Evolutionary conservation across 352 stramenopile species (phyloP).

Genomic region (Bremia lactucae): DNA sequence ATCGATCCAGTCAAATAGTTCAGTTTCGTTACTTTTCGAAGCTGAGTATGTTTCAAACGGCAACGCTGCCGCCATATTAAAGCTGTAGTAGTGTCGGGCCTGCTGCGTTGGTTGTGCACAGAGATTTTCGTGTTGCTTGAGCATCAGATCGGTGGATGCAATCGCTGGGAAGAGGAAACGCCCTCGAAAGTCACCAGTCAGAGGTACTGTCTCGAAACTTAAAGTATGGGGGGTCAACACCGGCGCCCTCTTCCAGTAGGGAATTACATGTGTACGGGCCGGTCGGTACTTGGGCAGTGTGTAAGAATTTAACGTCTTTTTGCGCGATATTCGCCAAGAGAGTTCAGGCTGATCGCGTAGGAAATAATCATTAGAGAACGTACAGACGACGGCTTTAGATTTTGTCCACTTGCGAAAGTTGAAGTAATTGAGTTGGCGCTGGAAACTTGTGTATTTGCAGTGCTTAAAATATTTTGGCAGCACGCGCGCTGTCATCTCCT

Average conservation of each 20-base stretch:
- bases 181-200: slow-evolving; percentile 3
- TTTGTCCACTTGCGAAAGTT: slow-evolving; percentile 88
- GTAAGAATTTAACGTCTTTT: slow-evolving; percentile 33
- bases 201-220: slow-evolving; percentile 7
- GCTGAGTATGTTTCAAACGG: slow-evolving; percentile 4
- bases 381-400: slow-evolving; percentile 62
- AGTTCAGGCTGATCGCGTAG: slow-evolving; percentile 54
- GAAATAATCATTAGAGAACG: slow-evolving; percentile 72
- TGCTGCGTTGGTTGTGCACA: slow-evolving; percentile 4
- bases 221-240: slow-evolving; percentile 3
- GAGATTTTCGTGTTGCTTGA: slow-evolving; percentile 26
- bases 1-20: slow-evolving; percentile 44
- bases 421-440: slow-evolving; percentile 92
- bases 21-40: slow-evolving; percentile 5
- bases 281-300: slow-evolving; percentile 6
- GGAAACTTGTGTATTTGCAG: slow-evolving; percentile 89
- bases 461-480: slow-evolving; percentile 93
- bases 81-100: slow-evolving; percentile 9
- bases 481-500: slow-evolving; percentile 70
- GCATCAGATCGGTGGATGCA: slow-evolving; percentile 18
- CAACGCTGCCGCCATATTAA: slow-evolving; percentile 7
- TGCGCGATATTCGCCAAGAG: slow-evolving; percentile 54
- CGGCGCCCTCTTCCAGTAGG: slow-evolving; percentile 14
- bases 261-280: slow-evolving; percentile 8
- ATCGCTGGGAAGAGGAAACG: slow-evolving; percentile 16